Evolutionary conservation across 495 filamentous ascomycete genomes (phyloP), one percentile per base, ranked within the genome.

Genomic region (Xylaria telfairii): DNA sequence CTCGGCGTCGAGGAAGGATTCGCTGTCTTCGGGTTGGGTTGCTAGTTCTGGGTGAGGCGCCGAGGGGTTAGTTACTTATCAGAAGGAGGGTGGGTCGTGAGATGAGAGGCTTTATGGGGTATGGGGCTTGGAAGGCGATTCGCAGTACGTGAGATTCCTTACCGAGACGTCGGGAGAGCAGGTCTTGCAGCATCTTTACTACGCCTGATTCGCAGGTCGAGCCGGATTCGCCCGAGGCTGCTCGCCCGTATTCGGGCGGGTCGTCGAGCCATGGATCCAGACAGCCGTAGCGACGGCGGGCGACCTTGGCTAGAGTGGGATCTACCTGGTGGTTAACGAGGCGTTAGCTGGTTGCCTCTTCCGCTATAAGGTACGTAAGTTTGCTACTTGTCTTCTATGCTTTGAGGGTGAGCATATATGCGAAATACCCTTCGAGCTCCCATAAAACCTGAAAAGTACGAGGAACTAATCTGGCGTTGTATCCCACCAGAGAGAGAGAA

Each of bases 181-280:
- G 12, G 17, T 54, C 49, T 8, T 54, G 49, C 12, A 54, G 49
- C 49, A 54, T 54, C 24, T 54, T 54, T 26, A 54, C 8, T 12
- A 54, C 24, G 49, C 12, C 49, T 30, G 21, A 15, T 30, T 54
- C 49, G 17, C 24, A 54, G 4, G 24, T 28, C 1, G 13, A 4
- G 24, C 49, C 17, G 3, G 49, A 30, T 4, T 21, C 10, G 47
- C 9, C 7, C 1, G 2, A 24, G 8, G n/a, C 12, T 26, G 47
- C 47, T 26, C 54, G 74, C 71, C 86, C 86, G 71, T 88, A 88
- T 2, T 79, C 69, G 5, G 80, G 77, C 1, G 86, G 86, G 70
- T 87, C 82, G 6, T 86, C 82, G 1, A 83, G 74, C 84, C 85
- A 88, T 1, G 84, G 85, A 24, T 83, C 72, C 6, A 88, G 72